These are phyloP conservation scores for Candida tropicalis DNA, from an alignment of 1,139 yeast species.

Conservation along the genomic window DNA sequence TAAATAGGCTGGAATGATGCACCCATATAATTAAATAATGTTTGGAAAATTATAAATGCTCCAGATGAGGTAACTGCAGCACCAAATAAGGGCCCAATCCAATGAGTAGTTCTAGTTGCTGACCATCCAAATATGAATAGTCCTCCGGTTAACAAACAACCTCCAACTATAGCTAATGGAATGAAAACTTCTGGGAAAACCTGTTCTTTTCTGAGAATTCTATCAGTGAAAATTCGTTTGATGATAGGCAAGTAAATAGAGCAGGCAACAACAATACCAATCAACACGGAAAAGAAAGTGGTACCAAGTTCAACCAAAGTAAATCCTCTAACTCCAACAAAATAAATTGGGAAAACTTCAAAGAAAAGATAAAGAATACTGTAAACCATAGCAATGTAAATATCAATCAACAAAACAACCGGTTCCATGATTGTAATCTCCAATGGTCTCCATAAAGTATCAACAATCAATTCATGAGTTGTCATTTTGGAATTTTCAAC, in stretches of 20 bases:
- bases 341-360: constrained; percentile 38
- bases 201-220: constrained; percentile 33
- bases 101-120: constrained; percentile 27
- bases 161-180: constrained; percentile 46
- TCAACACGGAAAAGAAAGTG: constrained; percentile 24
- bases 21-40: constrained; percentile 54
- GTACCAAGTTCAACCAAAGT: constrained; percentile 30
- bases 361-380: constrained; percentile 36
- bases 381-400: constrained; percentile 34
- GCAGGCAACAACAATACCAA: constrained; percentile 26
- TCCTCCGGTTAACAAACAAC: constrained; percentile 32
- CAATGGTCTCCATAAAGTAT: constrained; percentile 33
- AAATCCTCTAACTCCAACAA: constrained; percentile 24
- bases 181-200: constrained; percentile 64
- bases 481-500: constrained; percentile 37
- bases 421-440: constrained; percentile 36
- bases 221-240: constrained; percentile 25
- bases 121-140: constrained; percentile 39
- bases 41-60: constrained; percentile 35
- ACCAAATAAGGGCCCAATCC: constrained; percentile 38
- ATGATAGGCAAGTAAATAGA: constrained; percentile 24
- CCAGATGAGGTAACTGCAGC: constrained; percentile 31
- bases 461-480: constrained; percentile 21
- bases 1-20: constrained; percentile 52
- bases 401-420: constrained; percentile 32